A percentile compares a stretch with the other conserved stretches of the same genome.
Conservation (phyloP, 2,329 filamentous ascomycete species). For the Fusarium sulawesiense region DNA sequence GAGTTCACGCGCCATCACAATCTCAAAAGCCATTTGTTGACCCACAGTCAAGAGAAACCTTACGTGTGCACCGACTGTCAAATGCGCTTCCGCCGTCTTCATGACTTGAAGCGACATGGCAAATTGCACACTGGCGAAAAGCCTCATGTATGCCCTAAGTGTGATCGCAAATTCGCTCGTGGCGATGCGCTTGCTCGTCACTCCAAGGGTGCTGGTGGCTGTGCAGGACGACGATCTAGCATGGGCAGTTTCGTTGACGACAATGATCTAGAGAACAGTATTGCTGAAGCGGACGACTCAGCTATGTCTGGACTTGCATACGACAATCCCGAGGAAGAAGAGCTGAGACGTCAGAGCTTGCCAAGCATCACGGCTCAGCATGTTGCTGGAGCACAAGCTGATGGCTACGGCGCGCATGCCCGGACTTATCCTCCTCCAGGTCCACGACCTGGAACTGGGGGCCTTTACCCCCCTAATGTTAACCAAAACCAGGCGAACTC, state of each 20-base stretch:
- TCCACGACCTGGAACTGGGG: conserved; percentile 60
- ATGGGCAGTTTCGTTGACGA: conserved; percentile 84
- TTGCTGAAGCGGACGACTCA: conserved; percentile 64
- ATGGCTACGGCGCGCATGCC: conserved; percentile 69
- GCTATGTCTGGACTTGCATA: conserved; percentile 68
- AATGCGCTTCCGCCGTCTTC: conserved; percentile 89
- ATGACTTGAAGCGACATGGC: conserved; percentile 94
- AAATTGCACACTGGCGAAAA: conserved; percentile 98
- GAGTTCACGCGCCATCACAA: conserved; percentile 98
- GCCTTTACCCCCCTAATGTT: conserved; percentile 71
- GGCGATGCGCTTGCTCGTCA: conserved; percentile 95
- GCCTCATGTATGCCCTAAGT: conserved; percentile 94
- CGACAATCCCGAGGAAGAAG: conserved; percentile 69
- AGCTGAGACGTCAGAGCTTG: conserved; percentile 74
- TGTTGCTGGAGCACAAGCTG: conserved; percentile 62
- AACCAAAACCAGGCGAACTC: conserved; percentile 67
- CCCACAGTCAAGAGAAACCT: conserved; percentile 98
- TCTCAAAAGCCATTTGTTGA: conserved; percentile 95
- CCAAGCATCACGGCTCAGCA: conserved; percentile 81
- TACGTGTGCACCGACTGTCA: conserved; percentile 95
- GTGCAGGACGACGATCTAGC: conserved; percentile 89
- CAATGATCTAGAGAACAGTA: conserved; percentile 72
- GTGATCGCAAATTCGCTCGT: conserved; percentile 92
- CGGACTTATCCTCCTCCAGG: conserved; percentile 84
- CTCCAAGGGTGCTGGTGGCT: conserved; percentile 94